Evolutionary conservation across 306 rosid genomes (phyloP), one percentile per base, ranked within the genome.

Genomic region (Canavalia ensiformis): DNA sequence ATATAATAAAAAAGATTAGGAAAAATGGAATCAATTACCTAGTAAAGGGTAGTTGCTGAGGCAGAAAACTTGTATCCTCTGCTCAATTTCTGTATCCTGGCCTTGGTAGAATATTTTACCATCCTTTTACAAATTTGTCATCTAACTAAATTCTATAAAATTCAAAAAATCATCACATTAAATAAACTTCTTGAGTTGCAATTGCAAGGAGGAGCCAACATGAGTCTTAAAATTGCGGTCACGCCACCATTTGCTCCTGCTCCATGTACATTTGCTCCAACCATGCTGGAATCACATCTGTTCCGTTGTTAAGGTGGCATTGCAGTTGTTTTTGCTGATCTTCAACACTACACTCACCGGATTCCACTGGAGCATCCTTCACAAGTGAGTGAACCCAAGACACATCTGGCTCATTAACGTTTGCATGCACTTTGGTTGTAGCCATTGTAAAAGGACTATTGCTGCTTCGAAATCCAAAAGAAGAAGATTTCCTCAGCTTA

Each of bases 231-330:
- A 25, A 13, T 64, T 28, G 58, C 62, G 13, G 83, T 85, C 74
- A 89, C 6, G 97, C 93, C 82, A 87, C 96, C 85, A 86, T 78
- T 81, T 87, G 97, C 89, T 94, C 91, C 78, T 94, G 97, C 64
- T 92, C 98, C 88, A 85, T 76, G 88, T 92, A 92, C 88, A 90
- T 6, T 84, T 91, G 97, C 89, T 94, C 98, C 82, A 90, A 80
- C 95, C 91, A 94, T 34, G 95, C 90, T 3, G 93, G 89, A 42
- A 89, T 84, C 9, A 58, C 81, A 75, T 91, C 91, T 0, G 77
- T 84, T 75, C 90, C 91, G 18, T 78, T 86, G 79, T 90, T 76
- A 39, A 69, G 84, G 71, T 84, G 84, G 49, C 88, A 84, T 60
- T 85, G 91, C 44, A 45, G 64, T 77, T 84, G 87, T 76, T 84